Evolutionary conservation across 108 stramenopile species (phyloP), one percentile per base, ranked within the genome.

Genomic region (Nitzschia sp.): DNA sequence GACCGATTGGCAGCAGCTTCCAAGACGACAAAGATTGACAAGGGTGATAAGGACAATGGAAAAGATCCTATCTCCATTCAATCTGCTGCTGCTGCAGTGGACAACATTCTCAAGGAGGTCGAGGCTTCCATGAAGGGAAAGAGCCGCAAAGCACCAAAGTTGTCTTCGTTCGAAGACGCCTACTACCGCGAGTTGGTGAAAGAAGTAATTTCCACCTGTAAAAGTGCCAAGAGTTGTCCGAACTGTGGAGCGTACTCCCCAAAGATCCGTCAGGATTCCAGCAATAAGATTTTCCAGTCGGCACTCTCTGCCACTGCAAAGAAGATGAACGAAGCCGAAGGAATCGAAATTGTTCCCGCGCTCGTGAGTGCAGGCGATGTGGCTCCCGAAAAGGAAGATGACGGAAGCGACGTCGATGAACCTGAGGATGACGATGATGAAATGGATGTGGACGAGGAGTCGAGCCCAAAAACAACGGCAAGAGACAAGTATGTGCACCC

Each of bases 231-330:
- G 15, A 81, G 75, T 41, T 99, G 99, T 82, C 79, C 83, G 20
- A 86, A 95, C 71, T 99, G 99, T 59, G 75, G 82, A 20, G 97
- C 97, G 10, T 86, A 78, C 51, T 81, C 76, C 7, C 94, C 95
- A 20, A 89, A 76, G 67, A 77, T 98, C 44, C 85, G 98, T 8
- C 97, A 97, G 72, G 98, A 98, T 81, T 91, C 93, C 41, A 80
- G 71, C 81, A 92, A 95, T 76, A 98, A 98, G 70, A 75, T 99
- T 37, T 99, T 98, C 73, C 89, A 89, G 64, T 66, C 74, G 34
- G 63, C 80, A 0, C 44, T 96, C 21, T 46, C 80, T 3, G 73
- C 65, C 7, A 69, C 65, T 48, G 59, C 74, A 39, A 69, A 62
- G 51, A 78, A 80, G 65, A 59, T 57, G 19, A 95, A 95, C 65